Percentiles rank a stretch among this genome's conserved stretches.
Conservation (phyloP, 73 alveolate species). For the Tetrahymena borealis region DNA sequence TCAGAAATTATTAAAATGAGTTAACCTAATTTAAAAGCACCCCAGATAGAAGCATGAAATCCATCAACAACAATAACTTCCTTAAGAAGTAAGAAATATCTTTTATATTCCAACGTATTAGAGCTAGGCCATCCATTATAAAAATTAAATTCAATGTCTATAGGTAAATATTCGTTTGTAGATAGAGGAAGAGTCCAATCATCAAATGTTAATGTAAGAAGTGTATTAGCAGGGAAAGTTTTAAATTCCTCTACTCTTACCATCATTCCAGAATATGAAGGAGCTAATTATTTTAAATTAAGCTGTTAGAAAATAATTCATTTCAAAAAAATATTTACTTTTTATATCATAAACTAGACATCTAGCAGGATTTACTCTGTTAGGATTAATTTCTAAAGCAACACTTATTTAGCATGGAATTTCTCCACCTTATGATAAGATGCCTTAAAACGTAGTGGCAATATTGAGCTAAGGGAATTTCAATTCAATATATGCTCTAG, state of each 20-base stretch:
- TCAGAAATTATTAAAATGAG: neutral
- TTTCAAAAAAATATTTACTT: neutral
- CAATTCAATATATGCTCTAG: neutral
- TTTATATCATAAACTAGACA: neutral
- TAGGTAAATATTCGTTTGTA: neutral
- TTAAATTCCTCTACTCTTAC: neutral
- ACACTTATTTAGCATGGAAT: neutral
- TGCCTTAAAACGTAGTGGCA: neutral
- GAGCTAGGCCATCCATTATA: neutral
- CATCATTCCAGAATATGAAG: neutral
- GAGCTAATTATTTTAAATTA: neutral
- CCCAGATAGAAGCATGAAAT: neutral
- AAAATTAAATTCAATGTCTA: neutral
- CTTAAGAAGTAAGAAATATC: neutral
- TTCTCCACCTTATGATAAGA: neutral
- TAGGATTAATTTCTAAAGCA: neutral
- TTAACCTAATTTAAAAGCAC: neutral
- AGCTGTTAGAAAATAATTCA: neutral
- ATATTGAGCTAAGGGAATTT: neutral
- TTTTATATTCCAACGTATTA: neutral
- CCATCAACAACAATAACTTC: neutral
- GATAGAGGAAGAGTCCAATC: neutral
- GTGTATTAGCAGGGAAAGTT: neutral
- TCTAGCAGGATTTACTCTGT: neutral
- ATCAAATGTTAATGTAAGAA: neutral